Conservation (phyloP, 73 alveolate genomes). For the Uronychia setigera region DNA sequence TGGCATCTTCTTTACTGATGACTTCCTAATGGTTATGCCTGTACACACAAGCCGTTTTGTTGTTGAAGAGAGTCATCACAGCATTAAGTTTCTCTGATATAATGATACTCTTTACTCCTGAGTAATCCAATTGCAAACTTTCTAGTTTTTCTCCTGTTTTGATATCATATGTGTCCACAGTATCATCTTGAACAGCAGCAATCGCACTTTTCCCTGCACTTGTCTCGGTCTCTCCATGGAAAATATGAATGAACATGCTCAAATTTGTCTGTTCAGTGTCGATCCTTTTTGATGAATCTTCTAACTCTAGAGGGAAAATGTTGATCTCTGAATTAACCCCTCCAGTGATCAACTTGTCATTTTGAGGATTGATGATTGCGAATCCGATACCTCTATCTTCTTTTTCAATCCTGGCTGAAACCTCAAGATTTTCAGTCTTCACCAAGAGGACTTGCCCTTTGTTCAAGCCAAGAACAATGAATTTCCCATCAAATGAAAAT, state of each 20-base stretch:
- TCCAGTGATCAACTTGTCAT: neutral
- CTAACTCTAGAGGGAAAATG: neutral
- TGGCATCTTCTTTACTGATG: neutral
- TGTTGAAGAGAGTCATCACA: neutral
- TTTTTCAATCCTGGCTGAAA: neutral
- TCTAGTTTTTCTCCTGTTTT: neutral
- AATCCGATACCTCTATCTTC: neutral
- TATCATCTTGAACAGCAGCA: neutral
- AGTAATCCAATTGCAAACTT: neutral
- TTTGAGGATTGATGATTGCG: neutral
- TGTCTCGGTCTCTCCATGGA: neutral
- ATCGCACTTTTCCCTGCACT: neutral
- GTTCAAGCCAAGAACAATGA: neutral
- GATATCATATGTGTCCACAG: neutral
- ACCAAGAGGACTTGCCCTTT: neutral
- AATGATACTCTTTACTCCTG: neutral
- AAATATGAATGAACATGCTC: neutral
- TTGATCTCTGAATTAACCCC: neutral
- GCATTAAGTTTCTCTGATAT: neutral
- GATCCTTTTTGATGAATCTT: neutral
- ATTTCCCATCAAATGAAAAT: neutral
- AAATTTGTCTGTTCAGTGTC: neutral
- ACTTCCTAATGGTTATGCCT: neutral
- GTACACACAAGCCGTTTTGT: neutral
- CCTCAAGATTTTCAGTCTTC: neutral